These are phyloP conservation scores for Emmonsia crescens DNA, from an alignment of 2,329 filamentous ascomycete genomes.

Conservation along the genomic window DNA sequence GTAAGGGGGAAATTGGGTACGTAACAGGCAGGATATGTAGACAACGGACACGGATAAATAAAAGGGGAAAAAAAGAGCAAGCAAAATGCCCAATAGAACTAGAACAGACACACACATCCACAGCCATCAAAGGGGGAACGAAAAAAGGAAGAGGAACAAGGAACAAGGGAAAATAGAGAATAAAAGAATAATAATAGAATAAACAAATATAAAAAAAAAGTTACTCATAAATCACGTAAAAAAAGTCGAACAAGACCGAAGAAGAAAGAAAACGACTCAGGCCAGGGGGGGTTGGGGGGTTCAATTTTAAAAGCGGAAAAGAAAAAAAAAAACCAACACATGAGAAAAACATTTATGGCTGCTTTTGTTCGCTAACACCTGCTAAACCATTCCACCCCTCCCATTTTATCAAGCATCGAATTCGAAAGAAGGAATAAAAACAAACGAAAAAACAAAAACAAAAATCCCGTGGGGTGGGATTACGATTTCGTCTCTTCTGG, in stretches of 20 bases:
- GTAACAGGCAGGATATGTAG: too few relatives aligned
- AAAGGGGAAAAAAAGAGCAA: neutral
- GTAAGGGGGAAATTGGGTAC: neutral
- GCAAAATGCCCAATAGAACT: neutral
- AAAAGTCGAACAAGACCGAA: neutral
- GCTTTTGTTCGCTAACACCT: neutral
- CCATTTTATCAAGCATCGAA: constrained; percentile 5
- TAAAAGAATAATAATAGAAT: neutral
- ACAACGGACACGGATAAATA: neutral
- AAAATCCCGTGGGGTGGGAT: neutral
- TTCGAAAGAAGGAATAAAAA: neutral
- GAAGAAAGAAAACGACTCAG: neutral
- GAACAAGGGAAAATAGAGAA: neutral
- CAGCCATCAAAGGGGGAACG: neutral
- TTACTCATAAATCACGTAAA: constrained; percentile 5
- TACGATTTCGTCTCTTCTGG: constrained; percentile 26
- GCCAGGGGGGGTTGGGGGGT: neutral
- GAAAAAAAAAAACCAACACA: neutral
- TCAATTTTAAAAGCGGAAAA: neutral
- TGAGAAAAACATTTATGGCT: neutral
- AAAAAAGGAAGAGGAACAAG: neutral
- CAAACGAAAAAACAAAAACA: neutral
- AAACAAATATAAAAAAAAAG: neutral
- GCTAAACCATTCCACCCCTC: neutral
- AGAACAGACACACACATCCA: neutral